Evolutionary conservation across 495 filamentous ascomycete species (phyloP).

Genomic region (Podospora australis): DNA sequence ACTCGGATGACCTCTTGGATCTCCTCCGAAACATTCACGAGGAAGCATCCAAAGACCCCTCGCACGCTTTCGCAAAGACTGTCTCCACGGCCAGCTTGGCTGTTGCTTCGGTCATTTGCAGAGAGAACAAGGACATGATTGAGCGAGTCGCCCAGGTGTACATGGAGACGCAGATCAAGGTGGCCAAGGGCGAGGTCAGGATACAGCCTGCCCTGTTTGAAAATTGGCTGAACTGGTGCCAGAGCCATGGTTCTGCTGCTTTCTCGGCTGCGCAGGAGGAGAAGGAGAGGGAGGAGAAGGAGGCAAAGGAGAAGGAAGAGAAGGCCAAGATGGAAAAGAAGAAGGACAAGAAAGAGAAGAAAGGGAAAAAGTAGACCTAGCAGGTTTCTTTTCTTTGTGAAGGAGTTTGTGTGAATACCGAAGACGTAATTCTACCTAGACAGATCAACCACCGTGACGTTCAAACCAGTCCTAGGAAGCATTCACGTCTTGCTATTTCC

Average conservation of each 20-base stretch:
- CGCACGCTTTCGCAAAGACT: conserved; percentile 44
- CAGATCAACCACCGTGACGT: too few species aligned
- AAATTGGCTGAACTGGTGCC: conserved; percentile 54
- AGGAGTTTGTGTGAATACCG: neutral
- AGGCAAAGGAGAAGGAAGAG: neutral
- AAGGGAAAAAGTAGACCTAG: too few species aligned
- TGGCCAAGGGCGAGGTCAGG: conserved; percentile 39
- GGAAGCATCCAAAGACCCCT: conserved; percentile 57
- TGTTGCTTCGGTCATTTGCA: conserved; percentile 38
- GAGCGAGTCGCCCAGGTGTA: conserved; percentile 32
- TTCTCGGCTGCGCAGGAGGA: conserved; percentile 4
- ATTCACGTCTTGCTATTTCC: too few species aligned
- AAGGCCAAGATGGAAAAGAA: neutral
- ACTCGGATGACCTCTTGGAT: conserved; percentile 37
- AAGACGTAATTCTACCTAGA: too few species aligned
- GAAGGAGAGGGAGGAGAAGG: conserved; percentile 9
- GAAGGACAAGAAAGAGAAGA: conserved; percentile 1
- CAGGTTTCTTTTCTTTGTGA: neutral
- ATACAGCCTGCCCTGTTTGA: conserved; percentile 44
- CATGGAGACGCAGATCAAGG: conserved; percentile 36
- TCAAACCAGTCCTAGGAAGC: too few species aligned
- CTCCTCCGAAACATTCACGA: conserved; percentile 63
- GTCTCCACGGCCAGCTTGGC: conserved; percentile 45
- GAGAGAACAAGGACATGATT: conserved; percentile 24
- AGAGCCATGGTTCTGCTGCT: conserved; percentile 36